Evolutionary conservation across 129 eudicot species (phyloP).

Genomic region (Centaurea solstitialis): DNA sequence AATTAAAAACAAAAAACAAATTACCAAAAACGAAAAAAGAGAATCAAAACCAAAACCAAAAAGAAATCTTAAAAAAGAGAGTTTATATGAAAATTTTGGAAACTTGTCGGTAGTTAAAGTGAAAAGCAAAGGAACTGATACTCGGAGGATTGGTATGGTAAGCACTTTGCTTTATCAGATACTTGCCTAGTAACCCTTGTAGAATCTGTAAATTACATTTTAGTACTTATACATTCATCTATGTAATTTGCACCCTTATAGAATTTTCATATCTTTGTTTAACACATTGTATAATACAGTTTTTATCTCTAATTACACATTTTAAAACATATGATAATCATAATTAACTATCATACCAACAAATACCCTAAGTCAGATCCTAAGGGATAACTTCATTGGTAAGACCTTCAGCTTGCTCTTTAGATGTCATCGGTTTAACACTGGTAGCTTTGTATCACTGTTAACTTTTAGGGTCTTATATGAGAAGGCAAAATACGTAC

Average conservation of each 20-base stretch:
- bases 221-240: neutral
- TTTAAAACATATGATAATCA: neutral
- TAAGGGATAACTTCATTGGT: neutral
- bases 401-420: neutral
- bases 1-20: neutral
- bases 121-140: constrained; percentile 9
- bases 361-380: neutral
- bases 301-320: neutral
- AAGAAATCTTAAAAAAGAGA: neutral
- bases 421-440: neutral
- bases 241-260: neutral
- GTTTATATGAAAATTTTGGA: neutral
- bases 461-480: neutral
- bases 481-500: neutral
- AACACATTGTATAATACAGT: neutral
- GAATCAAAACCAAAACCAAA: neutral
- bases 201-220: neutral
- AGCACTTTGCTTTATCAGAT: neutral
- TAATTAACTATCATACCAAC: neutral
- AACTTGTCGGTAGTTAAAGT: neutral
- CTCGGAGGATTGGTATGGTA: neutral
- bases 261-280: neutral
- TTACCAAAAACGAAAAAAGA: neutral
- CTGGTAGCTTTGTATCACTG: neutral
- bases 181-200: neutral